phyloP scores from a whole-genome alignment of 1,284 basidiomycete species.

The Trichosporon coremiiforme region DNA sequence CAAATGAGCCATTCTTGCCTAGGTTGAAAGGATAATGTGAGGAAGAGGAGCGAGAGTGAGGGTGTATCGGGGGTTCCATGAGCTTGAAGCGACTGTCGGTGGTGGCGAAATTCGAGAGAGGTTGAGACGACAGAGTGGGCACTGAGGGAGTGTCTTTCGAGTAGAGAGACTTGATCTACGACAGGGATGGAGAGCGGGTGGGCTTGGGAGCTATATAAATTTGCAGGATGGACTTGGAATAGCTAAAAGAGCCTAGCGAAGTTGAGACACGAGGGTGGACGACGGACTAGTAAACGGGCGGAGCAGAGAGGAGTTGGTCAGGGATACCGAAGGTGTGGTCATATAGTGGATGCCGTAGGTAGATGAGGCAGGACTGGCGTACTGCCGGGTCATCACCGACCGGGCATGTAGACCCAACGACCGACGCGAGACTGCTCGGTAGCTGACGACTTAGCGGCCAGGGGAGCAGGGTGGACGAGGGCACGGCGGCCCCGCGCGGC shows the following conservation, averaged over 20 bases:
- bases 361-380: too few species aligned
- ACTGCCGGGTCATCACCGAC: neutral
- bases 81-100: neutral
- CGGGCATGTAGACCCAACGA: neutral
- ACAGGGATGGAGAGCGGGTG: neutral
- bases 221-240: neutral
- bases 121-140: neutral
- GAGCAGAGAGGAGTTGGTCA: slow-evolving; percentile 1
- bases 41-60: slow-evolving; percentile 18
- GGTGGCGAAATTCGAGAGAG: neutral
- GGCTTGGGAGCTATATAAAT: neutral
- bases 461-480: too few species aligned
- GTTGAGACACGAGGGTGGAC: neutral
- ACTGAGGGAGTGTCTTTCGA: neutral
- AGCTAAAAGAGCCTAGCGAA: neutral
- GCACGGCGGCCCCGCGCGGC: neutral
- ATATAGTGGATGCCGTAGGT: neutral
- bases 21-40: slow-evolving; percentile 24
- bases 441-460: too few species aligned
- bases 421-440: neutral
- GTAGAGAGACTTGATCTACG: neutral
- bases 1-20: slow-evolving; percentile 36
- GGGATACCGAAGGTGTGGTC: neutral
- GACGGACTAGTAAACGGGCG: neutral
- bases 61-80: slow-evolving; percentile 8